Conservation (phyloP, 805 yeast genomes). For the Lachancea mirantina region DNA sequence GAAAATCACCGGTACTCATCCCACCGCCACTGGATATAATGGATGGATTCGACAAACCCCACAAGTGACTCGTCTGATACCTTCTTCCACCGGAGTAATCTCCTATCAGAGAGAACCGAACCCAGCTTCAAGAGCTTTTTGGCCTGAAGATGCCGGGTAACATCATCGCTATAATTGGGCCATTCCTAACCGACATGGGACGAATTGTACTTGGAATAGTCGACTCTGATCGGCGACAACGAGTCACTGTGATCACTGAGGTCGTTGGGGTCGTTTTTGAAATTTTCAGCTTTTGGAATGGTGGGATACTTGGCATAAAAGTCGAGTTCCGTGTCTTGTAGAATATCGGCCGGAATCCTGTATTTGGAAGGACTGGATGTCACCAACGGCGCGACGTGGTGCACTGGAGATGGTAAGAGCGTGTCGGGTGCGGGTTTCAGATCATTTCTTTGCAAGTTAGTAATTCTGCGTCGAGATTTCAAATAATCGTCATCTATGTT, state of each 20-base stretch:
- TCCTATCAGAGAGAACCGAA: too few species aligned
- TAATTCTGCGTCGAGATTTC: conserved; percentile 29
- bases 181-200: neutral
- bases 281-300: conserved; percentile 27
- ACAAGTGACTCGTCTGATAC: neutral
- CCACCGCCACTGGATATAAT: too few species aligned
- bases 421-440: conserved; percentile 23
- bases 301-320: conserved; percentile 28
- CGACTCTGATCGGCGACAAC: conserved; percentile 28
- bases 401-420: conserved; percentile 27
- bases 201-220: conserved; percentile 24
- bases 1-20: conserved; percentile 62
- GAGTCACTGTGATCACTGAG: too few species aligned
- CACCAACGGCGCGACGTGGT: conserved; percentile 24
- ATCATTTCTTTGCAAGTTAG: conserved; percentile 26
- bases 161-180: too few species aligned
- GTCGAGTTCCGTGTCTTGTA: conserved; percentile 1
- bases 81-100: too few species aligned
- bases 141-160: neutral
- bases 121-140: too few species aligned
- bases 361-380: conserved; percentile 30
- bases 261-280: conserved; percentile 15
- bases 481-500: conserved; percentile 28
- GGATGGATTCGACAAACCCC: neutral
- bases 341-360: too few species aligned